A percentile compares a stretch with the other conserved stretches of the same genome.
Evolutionary conservation across 2,329 filamentous ascomycete species (phyloP).

Genomic region (Aspergillus sergii): DNA sequence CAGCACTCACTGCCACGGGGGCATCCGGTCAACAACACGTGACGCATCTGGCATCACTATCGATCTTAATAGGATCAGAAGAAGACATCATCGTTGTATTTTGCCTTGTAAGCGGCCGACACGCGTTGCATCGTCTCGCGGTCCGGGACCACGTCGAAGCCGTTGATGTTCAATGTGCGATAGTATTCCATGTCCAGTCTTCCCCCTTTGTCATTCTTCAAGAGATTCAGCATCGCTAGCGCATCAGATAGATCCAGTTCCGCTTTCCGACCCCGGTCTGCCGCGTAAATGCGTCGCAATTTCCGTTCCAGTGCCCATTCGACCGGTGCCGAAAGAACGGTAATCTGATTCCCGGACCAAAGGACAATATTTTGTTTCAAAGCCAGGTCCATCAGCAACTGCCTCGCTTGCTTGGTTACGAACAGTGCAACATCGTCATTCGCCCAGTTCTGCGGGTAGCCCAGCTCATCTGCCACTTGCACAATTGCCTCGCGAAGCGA

Average conservation of each 20-base stretch:
- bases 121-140: slow-evolving; percentile 31
- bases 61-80: slow-evolving; percentile 3
- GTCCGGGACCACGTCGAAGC: slow-evolving; percentile 33
- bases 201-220: slow-evolving; percentile 24
- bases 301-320: slow-evolving; percentile 42
- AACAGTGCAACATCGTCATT: slow-evolving; percentile 15
- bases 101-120: slow-evolving; percentile 30
- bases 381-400: slow-evolving; percentile 7
- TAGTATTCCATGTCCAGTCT: slow-evolving; percentile 29
- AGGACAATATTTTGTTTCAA: slow-evolving; percentile 34
- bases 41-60: neutral
- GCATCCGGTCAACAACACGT: no score
- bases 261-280: slow-evolving; percentile 23
- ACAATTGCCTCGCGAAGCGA: slow-evolving; percentile 10
- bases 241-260: slow-evolving; percentile 33
- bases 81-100: slow-evolving; percentile 29
- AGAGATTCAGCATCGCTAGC: slow-evolving; percentile 31
- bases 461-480: slow-evolving; percentile 4
- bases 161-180: slow-evolving; percentile 31
- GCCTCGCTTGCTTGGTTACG: slow-evolving; percentile 12
- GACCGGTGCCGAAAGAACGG: slow-evolving; percentile 35
- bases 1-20: neutral
- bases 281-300: slow-evolving; percentile 32
- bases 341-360: slow-evolving; percentile 30
- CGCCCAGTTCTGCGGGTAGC: slow-evolving; percentile 12